Base-by-base conservation (phyloP, 2,329 filamentous ascomycete genomes). In the Hymenoscyphus scutula region DNA sequence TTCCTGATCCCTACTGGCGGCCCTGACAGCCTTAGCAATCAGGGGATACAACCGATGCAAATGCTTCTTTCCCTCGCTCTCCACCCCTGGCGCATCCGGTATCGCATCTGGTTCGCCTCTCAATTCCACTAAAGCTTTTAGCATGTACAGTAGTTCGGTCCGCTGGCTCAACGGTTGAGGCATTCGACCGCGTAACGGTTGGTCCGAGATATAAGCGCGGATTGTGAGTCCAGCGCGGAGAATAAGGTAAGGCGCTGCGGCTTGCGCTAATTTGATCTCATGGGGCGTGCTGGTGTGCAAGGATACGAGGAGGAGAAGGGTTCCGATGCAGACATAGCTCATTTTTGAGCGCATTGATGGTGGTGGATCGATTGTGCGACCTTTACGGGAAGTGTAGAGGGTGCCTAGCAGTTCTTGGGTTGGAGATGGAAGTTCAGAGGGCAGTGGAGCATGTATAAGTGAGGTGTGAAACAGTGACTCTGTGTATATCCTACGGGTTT, bases 161-260 rank as follows among this genome's bases (percentile, higher is more conserved):
- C 91, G 84, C 72, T 97, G 91, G 8, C 86, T 88, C 5, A 91
- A 80, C 0, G 94, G 94, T 74, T 95, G 91, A 4, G 95, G 95
- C 87, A 96, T 95, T 57, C 88, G 84, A 0, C 95, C 93, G 15
- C 95, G 84, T 23, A 99, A 80, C 0, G 94, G 93, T 73, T 97
- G 94, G 74, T 99, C 95, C 3, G 92, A 90, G 54, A 96, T 88
- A 73, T 96, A 98, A 0, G 88, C 82, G 61, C 91, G 88, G n/a
- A 98, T 77, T 0, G 91, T 88, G 17, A 97, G 80, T 0, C 90
- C 92, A 13, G 90, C 87, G 2, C 95, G 87, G 1, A 97, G 79
- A 53, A 98, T 89, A 2, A 98, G 81, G 70, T 91, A 94, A 0
- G 92, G 92, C 0, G 91, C 89, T 0, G 89, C 85, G 3, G 89